phyloP scores from a whole-genome alignment of 2,329 filamentous ascomycete genomes.

The Didymella exigua region DNA sequence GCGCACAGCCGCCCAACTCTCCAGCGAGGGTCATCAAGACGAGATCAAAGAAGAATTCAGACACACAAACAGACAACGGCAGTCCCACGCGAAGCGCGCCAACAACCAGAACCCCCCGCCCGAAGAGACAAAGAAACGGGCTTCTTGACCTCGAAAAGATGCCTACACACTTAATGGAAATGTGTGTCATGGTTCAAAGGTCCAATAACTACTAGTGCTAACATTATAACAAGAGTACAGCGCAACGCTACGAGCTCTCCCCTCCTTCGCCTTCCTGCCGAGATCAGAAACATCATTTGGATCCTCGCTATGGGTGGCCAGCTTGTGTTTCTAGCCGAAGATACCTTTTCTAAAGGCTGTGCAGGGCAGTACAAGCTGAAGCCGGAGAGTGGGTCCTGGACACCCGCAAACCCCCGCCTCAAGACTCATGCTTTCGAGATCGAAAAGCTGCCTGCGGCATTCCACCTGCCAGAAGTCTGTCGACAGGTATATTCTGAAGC shows the following conservation, averaged over 20 bases:
- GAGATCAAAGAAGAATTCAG: too few species aligned
- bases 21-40: too few species aligned
- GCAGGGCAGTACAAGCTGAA: not conserved
- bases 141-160: slow-evolving; percentile 1
- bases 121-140: not conserved
- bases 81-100: not conserved
- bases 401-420: too few species aligned
- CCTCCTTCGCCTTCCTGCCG: not conserved
- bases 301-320: not conserved
- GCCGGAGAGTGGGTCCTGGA: not conserved
- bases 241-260: not conserved
- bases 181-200: too few species aligned
- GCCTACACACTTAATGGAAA: not conserved
- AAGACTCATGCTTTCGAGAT: not conserved
- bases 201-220: too few species aligned
- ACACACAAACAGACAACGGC: too few species aligned
- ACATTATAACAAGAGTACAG: not conserved
- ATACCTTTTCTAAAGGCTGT: not conserved
- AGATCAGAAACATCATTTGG: slow-evolving; percentile 5
- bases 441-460: not conserved
- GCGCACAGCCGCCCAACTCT: too few species aligned
- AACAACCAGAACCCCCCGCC: not conserved
- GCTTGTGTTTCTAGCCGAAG: not conserved
- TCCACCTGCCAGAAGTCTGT: slow-evolving; percentile 4
- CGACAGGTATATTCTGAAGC: slow-evolving; percentile 19